Conservation (phyloP, 2,329 filamentous ascomycete genomes). For the Dichotomopilus funicola region DNA sequence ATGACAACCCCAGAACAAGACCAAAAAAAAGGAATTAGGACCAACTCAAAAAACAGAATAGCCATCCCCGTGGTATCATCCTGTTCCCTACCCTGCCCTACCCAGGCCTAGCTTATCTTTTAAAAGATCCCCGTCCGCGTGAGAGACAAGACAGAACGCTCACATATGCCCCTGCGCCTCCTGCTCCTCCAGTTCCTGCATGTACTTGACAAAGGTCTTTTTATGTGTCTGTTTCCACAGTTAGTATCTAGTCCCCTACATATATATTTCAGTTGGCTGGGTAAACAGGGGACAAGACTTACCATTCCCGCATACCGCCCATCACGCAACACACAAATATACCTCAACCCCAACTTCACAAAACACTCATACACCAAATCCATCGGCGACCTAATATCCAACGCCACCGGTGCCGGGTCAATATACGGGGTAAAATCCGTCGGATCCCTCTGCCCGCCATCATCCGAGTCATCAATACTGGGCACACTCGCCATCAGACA, state of each 20-base stretch:
- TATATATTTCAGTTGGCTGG: neutral
- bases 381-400: slow-evolving; percentile 86
- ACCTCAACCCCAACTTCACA: slow-evolving; percentile 84
- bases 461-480: slow-evolving; percentile 57
- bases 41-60: neutral
- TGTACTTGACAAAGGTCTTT: slow-evolving; percentile 92
- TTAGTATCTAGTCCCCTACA: slow-evolving; percentile 5
- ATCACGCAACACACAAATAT: slow-evolving; percentile 81
- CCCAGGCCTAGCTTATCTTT: too few relatives aligned
- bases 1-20: too few relatives aligned
- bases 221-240: slow-evolving; percentile 63
- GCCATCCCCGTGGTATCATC: neutral
- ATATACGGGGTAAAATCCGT: slow-evolving; percentile 89
- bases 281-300: slow-evolving; percentile 30
- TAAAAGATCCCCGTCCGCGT: too few relatives aligned
- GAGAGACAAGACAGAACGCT: too few relatives aligned
- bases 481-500: slow-evolving; percentile 75
- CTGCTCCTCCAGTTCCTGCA: slow-evolving; percentile 69
- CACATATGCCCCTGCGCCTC: slow-evolving; percentile 10
- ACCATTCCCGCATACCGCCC: slow-evolving; percentile 87
- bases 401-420: slow-evolving; percentile 79
- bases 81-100: too few relatives aligned
- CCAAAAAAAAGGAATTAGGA: neutral
- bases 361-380: slow-evolving; percentile 96
- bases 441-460: slow-evolving; percentile 49